These are phyloP conservation scores for Piedraia hortae DNA, from an alignment of 2,329 filamentous ascomycete genomes.

Conservation along the genomic window DNA sequence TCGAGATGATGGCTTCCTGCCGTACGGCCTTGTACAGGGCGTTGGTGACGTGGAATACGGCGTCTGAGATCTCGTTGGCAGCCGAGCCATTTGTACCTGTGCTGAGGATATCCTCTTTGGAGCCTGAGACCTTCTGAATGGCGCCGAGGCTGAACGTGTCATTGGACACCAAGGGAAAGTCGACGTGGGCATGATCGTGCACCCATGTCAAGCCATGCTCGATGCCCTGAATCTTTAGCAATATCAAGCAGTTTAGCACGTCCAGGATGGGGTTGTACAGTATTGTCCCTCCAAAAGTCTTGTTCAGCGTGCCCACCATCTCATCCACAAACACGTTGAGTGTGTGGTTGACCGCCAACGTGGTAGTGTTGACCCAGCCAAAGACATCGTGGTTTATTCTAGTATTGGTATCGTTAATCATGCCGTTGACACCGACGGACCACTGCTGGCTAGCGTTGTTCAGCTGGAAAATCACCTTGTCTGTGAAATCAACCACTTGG, in stretches of 20 bases:
- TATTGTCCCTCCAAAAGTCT: constrained; percentile 56
- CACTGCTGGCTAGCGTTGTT: constrained; percentile 47
- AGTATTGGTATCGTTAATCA: constrained; percentile 33
- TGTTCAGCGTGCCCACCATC: constrained; percentile 46
- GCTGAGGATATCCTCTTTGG: constrained; percentile 47
- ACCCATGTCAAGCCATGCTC: constrained; percentile 87
- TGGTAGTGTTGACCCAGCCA: constrained; percentile 65
- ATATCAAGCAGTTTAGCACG: constrained; percentile 64
- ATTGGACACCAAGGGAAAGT: constrained; percentile 49
- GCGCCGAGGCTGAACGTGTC: constrained; percentile 67
- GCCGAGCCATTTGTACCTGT: constrained; percentile 39
- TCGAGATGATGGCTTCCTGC: constrained; percentile 56
- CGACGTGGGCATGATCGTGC: constrained; percentile 56
- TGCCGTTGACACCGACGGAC: constrained; percentile 48
- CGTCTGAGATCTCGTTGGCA: constrained; percentile 54
- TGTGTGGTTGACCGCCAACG: constrained; percentile 56
- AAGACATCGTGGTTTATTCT: constrained; percentile 68
- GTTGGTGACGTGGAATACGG: constrained; percentile 40
- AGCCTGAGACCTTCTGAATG: constrained; percentile 23
- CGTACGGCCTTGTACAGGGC: constrained; percentile 40
- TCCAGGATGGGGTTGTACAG: constrained; percentile 53
- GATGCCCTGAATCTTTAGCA: constrained; percentile 59
- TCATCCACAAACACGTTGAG: constrained; percentile 56
- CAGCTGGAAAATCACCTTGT: constrained; percentile 44
- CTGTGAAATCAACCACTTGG: constrained; percentile 54